Base-by-base conservation (phyloP, 495 filamentous ascomycete genomes). In the Penicillium nucicola region DNA sequence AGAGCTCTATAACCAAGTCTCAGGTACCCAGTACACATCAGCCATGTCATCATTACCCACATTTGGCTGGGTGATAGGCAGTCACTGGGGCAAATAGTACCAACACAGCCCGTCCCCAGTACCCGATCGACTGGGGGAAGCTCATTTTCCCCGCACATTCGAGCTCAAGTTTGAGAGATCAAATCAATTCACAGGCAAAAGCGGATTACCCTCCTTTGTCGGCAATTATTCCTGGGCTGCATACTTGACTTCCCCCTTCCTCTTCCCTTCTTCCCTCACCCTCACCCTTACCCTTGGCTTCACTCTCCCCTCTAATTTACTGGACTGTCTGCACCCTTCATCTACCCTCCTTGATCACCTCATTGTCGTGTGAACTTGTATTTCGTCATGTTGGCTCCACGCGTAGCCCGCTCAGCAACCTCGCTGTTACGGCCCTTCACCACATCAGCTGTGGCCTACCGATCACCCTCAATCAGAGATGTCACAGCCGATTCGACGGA, bases 401-500 rank as follows among this genome's bases (percentile, higher is more conserved):
- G 78, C 50, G 58, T 76, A 52, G 44, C 77, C 50, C 75, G 75
- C 61, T 66, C 74, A 53, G 64, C 70, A 62, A 68, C 74, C 36
- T 62, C 71, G 48, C 66, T 83, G 50, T 57, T 78, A 35, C 81
- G 88, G 39, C 69, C 82, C 25, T 83, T 92, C 65, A 76, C 76
- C 52, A 81, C 81, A 36, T 81, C 85, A 34, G 61, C 76, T 32
- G 48, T 72, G 48, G 60, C 70, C 55, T 75, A 77, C 54, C 78
- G 80, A 45, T 70, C 86, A 38, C 93, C 95, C n/a, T 83, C 86
- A 22, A 78, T 98, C 18, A 84, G 88, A 59, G 90, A 97, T 72
- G 82, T 98, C 67, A 84, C 84, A 14, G 80, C 84, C 32, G 77
- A 85, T 42, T 80, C 82, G 37, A 85, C 84, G 34, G 74, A 82